Conservation (phyloP, 768 basidiomycete species). For the Leucocoprinus sp. region DNA sequence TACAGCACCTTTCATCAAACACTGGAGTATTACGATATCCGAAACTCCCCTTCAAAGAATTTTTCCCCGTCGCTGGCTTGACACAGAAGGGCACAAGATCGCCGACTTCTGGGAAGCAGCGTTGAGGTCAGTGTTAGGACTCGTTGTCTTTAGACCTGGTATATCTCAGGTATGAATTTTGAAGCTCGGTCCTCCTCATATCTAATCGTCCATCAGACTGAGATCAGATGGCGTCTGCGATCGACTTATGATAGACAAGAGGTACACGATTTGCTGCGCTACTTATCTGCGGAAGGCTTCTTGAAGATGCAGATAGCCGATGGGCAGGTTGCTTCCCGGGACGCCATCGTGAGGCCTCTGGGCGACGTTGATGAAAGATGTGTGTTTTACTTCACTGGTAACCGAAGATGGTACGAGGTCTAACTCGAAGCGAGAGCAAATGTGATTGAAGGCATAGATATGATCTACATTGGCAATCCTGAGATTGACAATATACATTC, state of each 20-base stretch:
- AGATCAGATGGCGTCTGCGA: conserved; percentile 65
- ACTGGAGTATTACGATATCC: conserved; percentile 53
- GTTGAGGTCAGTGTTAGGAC: conserved; percentile 55
- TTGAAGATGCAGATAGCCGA: conserved; percentile 22
- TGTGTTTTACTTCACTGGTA: conserved; percentile 51
- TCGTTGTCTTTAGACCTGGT: conserved; percentile 64
- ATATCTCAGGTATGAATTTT: conserved; percentile 51
- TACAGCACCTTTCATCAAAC: conserved; percentile 37
- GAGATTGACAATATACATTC: too few relatives aligned
- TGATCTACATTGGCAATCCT: too few relatives aligned
- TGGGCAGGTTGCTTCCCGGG: neutral
- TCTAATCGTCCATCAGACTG: conserved; percentile 33
- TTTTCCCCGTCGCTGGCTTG: conserved; percentile 71
- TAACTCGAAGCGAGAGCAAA: conserved; percentile 18
- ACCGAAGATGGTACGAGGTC: conserved; percentile 61
- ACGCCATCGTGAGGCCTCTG: conserved; percentile 19
- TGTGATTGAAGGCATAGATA: too few relatives aligned
- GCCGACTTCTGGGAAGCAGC: conserved; percentile 67
- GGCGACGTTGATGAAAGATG: conserved; percentile 45
- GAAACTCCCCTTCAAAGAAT: conserved; percentile 34
- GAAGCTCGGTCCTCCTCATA: neutral
- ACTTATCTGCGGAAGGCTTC: conserved; percentile 45
- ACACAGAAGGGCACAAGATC: conserved; percentile 55
- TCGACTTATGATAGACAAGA: conserved; percentile 73
- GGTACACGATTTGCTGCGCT: conserved; percentile 50